Percentiles rank a stretch among this genome's conserved stretches.
phyloP scores from a whole-genome alignment of 192 early-diverging fungal species.

The Entomortierella chlamydospora region DNA sequence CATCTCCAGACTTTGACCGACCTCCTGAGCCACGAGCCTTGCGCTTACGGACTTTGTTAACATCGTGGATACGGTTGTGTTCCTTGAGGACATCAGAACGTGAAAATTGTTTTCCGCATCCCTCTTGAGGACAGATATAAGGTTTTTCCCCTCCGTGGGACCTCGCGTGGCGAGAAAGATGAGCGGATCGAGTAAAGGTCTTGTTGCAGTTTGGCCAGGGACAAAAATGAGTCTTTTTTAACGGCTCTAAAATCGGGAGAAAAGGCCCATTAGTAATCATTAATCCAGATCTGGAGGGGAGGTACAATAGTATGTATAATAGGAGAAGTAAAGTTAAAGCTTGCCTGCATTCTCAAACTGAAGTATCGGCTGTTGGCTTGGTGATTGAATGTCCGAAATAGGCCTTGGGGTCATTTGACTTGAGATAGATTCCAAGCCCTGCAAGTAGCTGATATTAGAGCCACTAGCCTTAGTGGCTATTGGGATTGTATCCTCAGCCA shows the following conservation, averaged over 20 bases:
- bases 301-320: too few relatives aligned
- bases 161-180: constrained; percentile 85
- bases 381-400: background rate
- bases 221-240: constrained; percentile 39
- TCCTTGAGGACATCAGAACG: constrained; percentile 82
- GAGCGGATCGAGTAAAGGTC: constrained; percentile 50
- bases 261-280: constrained; percentile 6
- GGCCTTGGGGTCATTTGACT: background rate
- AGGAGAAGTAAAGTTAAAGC: too few relatives aligned
- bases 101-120: constrained; percentile 78
- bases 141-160: constrained; percentile 84
- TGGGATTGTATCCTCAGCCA: constrained; percentile 5
- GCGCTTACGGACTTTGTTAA: constrained; percentile 67
- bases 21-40: constrained; percentile 5
- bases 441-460: background rate
- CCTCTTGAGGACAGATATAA: constrained; percentile 66
- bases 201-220: constrained; percentile 52
- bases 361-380: too few relatives aligned
- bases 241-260: background rate
- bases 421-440: background rate
- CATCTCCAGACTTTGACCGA: background rate
- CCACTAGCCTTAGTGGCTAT: background rate
- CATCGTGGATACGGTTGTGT: constrained; percentile 83
- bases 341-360: too few relatives aligned
- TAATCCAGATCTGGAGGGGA: background rate